Evolutionary conservation across 73 alveolate species (phyloP), one percentile per base, ranked within the genome.

Genomic region (Halteria grandinella): DNA sequence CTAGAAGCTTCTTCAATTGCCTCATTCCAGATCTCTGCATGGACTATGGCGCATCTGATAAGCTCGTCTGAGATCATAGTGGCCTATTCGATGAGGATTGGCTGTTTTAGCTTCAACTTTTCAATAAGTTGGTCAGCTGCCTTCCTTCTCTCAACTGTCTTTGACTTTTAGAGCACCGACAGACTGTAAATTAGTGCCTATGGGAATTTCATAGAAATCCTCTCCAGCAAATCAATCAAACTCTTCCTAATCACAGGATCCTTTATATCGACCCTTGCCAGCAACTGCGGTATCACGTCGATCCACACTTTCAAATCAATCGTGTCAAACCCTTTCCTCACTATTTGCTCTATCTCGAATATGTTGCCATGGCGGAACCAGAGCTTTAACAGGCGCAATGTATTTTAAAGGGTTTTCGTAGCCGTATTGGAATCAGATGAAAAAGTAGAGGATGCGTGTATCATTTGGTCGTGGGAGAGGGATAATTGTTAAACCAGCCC

Each of bases 1-100:
- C 90, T 77, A 41, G 97, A 94, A 14, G 99, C 97, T 55, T 97
- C 99, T 73, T 97, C 95, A 32, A 97, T 90, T 0, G 97, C 98
- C 75, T 97, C 99, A 41, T 88, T 69, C 99, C 99, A 95, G 51
- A 87, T 75, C 77, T 97, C 99, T 69, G 93, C 87, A 54, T 88
- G 69, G 48, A 95, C 86, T 36, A 97, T 85, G 1, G 99, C 98
- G 33, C 95, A 82, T 66, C 99, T 74, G 57, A 94, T 92, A 24
- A 97, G 88, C 86, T 97, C 99, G 55, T 91, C 88, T 12, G 97
- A 81, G 8, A 97, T 91, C 51, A 87, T 50, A 47, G 90, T 69
- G 15, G 99, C 94, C 57, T 95, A 95, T 40, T 89, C 90, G 34
- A 97, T 93, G 37, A 97, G 87, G 31, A 64, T 47, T 36, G 96